Evolutionary conservation across 108 stramenopile species (phyloP), one percentile per base, ranked within the genome.

Genomic region (Seminavis robusta): DNA sequence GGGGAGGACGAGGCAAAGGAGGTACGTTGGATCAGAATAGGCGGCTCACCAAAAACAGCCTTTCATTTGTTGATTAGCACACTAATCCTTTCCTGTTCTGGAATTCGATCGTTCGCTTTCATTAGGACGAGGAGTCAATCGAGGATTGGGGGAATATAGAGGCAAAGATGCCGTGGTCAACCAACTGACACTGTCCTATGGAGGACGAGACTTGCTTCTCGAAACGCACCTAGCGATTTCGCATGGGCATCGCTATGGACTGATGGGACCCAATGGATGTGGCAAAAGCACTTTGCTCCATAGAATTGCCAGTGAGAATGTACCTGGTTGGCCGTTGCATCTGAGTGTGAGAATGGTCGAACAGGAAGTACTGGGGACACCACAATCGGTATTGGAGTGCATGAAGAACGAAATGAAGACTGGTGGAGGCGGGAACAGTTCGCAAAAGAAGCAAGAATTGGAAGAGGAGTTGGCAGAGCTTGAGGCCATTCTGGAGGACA

Each of bases 271-370:
- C 33, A 96, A 96, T 67, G 95, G 95, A 0, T 86, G 82, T 29
- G 95, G 95, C 17, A 96, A 96, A 55, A 83, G 87, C 5, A 92
- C 90, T 23, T 59, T 96, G 17, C 66, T 96, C 27, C 65, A 58
- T 41, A 67, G 81, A n/a, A 49, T 95, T 31, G 90, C 78, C 47
- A 52, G 77, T 24, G 63, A 79, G 13, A 43, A 49, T n/a, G 74
- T 95, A 47, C 93, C 93, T 17, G 86, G 86, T 33, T 80, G 90
- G 46, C 93, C 93, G 4, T 80, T 69, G 40, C 65, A 76, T 30
- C 76, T 92, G 60, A 62, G 83, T 24, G 73, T 93, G 39, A 44
- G 79, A 28, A 65, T 89, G 36, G 81, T 94, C 13, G 56, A 77
- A 26, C 90, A 96, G 61, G 82, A 96, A 74, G 71, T 94, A n/a